Evolutionary conservation across 2,329 filamentous ascomycete species (phyloP).

Genomic region (Helotiales sp.): DNA sequence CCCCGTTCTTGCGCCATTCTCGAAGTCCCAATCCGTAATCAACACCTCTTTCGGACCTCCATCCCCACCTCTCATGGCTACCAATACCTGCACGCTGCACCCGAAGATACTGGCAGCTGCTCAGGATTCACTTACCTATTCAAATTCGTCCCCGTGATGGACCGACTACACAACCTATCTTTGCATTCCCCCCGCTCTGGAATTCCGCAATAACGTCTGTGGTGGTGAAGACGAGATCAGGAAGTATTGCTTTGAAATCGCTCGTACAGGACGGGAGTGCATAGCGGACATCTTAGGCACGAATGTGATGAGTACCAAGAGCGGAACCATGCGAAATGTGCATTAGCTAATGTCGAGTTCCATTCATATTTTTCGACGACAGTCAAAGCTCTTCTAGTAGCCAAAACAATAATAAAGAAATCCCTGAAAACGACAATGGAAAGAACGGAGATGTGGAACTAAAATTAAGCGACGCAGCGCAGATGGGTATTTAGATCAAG

Average conservation of each 20-base stretch:
- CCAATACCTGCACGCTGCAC: conserved; percentile 41
- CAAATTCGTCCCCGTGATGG: conserved; percentile 76
- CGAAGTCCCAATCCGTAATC: conserved; percentile 80
- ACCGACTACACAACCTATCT: conserved; percentile 77
- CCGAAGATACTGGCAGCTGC: conserved; percentile 47
- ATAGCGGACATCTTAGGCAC: conserved; percentile 71
- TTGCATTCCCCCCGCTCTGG: conserved; percentile 74
- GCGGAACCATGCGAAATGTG: conserved; percentile 66
- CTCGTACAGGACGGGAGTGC: conserved; percentile 62
- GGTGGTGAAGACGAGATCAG: conserved; percentile 75
- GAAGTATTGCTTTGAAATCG: conserved; percentile 66
- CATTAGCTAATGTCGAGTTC: conserved; percentile 77
- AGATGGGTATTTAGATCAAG: conserved; percentile 58
- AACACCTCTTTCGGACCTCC: conserved; percentile 73
- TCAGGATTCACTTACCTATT: conserved; percentile 71
- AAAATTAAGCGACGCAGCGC: conserved; percentile 53
- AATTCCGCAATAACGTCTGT: conserved; percentile 69
- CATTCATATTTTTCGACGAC: conserved; percentile 50
- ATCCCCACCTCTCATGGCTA: conserved; percentile 84
- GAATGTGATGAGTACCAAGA: conserved; percentile 68
- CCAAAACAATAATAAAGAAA: too few species aligned
- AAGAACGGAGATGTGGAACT: conserved; percentile 33
- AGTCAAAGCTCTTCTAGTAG: too few species aligned
- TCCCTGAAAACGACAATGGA: conserved; percentile 2
- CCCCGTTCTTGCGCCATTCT: conserved; percentile 84